Evolutionary conservation across 2,329 filamentous ascomycete genomes (phyloP), one percentile per base, ranked within the genome.

Genomic region (Cercospora nicotianae): DNA sequence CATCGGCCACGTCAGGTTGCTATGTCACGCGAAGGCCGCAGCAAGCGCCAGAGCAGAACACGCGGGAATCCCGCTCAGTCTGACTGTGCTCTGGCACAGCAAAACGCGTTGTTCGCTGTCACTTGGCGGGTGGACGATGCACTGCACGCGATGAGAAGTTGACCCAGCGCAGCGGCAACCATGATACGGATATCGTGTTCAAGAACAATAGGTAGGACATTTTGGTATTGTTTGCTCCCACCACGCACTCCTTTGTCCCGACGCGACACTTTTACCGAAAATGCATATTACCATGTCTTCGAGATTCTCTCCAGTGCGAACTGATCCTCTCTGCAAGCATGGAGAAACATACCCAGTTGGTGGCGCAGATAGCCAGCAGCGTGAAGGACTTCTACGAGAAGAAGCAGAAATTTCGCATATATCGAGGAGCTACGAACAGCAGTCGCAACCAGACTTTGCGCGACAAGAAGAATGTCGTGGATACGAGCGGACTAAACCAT

Each of bases 371-470:
- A 23, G 80, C 84, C 9, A 75, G 77, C 3, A 79, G 77, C 63
- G 83, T 87, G 59, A 80, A 80, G 60, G 73, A 78, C 9, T 87
- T 86, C 77, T 82, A 87, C 75, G 77, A 81, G 9, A 81, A 81
- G 57, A 80, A 84, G 64, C 79, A 85, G 75, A 86, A 89, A 1
- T 93, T 91, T 79, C 85, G 90, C 18, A 89, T 93, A 75, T 91
- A 88, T 73, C 91, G 93, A 79, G 91, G 91, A 69, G 88, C 89
- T 0, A 93, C 91, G 26, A 93, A 92, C 80, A 91, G 88, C 78
- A 93, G 91, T 48, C 88, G 91, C 7, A 84, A 85, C 26, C 77
- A 78, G 8, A 72, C 77, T 12, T 77, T 79, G 60, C 73, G 73
- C 48, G 73, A 77, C 45, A 70, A 70, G 10, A 71, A 59, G 36